Evolutionary conservation across 345 rosid species (phyloP), one percentile per base, ranked within the genome.

Genomic region (Sonneratia alba): DNA sequence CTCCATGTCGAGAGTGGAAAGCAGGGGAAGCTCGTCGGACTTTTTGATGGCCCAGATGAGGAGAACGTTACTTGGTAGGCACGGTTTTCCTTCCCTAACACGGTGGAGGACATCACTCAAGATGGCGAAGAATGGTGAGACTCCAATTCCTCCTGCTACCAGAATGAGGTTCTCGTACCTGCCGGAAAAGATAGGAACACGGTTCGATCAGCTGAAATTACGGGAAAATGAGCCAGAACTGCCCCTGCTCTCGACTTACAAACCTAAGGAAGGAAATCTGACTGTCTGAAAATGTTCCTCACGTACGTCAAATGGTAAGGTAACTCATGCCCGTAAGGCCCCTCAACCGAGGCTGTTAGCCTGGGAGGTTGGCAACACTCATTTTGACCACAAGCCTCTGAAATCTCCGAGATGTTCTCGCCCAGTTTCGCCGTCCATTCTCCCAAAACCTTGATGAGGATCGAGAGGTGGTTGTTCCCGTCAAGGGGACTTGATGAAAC

Each of bases 111-210:
- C 76, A 71, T 94, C 96, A 37, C 93, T 87, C 81, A 91, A 37
- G 77, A 94, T 85, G 45, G 97, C 97, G 56, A 94, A 70, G 83
- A 94, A 87, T 0, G 98, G 98, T 21, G 97, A 86, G 74, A 94
- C 88, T 48, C 97, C 98, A 47, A 90, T 91, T 62, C 98, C 97
- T 71, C 98, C 98, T 2, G 97, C 98, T 19, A 94, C 92, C 74
- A 94, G 78, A 61, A 94, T 75, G 55, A 94, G 85, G 85, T 88
- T 86, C 77, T 91, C 92, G 27, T 91, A 91, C 87, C 97, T 93
- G 77, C 34, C 22, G 74, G 56, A 79, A 45, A 12, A 75, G 48
- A 69, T 56, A 24, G 38, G 22, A 42, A 36, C 24, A 22, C 14
- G 19, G 38, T 32, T 47, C n/a, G 37, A 27, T 8, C 8, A 22